phyloP scores from a whole-genome alignment of 352 stramenopile genomes.

The Halophytophthora polymorphica region DNA sequence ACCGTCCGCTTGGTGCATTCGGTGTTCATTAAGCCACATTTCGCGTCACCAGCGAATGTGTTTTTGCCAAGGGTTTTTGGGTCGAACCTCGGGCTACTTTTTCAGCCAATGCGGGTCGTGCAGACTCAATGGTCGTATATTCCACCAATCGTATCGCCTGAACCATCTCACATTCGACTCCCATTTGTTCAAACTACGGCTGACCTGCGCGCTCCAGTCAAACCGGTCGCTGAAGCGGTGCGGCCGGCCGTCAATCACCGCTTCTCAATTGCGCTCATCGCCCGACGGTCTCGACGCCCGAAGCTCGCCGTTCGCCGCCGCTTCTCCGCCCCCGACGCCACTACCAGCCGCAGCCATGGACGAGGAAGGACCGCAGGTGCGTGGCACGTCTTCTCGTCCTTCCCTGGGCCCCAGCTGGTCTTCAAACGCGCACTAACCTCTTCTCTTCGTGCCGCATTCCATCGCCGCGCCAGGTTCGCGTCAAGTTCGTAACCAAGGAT shows the following conservation, averaged over 20 bases:
- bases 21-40: no score
- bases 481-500: conserved; percentile 91
- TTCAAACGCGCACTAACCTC: background rate
- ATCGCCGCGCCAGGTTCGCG: conserved; percentile 67
- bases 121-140: background rate
- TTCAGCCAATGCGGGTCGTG: no score
- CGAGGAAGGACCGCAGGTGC: conserved; percentile 36
- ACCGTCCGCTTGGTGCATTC: no score
- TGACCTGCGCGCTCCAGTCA: background rate
- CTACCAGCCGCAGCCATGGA: conserved; percentile 31
- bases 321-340: conserved; percentile 1
- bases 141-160: background rate
- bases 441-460: no score
- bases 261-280: background rate
- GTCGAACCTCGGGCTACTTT: no score
- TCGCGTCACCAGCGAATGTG: no score
- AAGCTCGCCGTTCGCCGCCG: no score
- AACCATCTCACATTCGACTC: background rate
- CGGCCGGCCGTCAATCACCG: no score
- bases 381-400: background rate
- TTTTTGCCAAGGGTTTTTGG: no score
- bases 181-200: background rate
- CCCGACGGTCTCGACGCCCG: no score
- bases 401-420: background rate
- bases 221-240: background rate